These are phyloP conservation scores for Claviceps capensis DNA, from an alignment of 2,329 filamentous ascomycete species.

Conservation along the genomic window DNA sequence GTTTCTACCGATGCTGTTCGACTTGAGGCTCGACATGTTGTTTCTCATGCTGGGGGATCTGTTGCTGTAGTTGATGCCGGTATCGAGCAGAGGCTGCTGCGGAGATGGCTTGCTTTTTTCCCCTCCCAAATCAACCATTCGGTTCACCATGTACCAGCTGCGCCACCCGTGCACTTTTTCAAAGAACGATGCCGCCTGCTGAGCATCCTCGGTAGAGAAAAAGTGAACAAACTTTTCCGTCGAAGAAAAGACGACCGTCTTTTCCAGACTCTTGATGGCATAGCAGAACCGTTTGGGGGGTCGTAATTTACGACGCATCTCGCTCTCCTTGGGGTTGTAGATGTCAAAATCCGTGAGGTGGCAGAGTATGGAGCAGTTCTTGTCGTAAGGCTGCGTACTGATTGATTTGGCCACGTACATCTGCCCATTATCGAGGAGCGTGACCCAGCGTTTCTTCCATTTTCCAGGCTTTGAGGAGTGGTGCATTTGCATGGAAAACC, in stretches of 20 bases:
- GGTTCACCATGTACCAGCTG: conserved; percentile 79
- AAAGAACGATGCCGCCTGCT: conserved; percentile 55
- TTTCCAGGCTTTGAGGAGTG: conserved; percentile 72
- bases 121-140: conserved; percentile 38
- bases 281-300: conserved; percentile 78
- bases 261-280: conserved; percentile 85
- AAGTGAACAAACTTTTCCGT: conserved; percentile 85
- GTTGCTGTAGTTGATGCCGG: neutral
- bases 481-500: conserved; percentile 58
- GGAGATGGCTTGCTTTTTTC: conserved; percentile 14
- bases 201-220: conserved; percentile 66
- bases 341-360: conserved; percentile 89
- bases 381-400: conserved; percentile 43
- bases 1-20: conserved; percentile 1
- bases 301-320: conserved; percentile 57
- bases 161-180: conserved; percentile 66
- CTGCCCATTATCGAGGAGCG: conserved; percentile 61
- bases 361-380: conserved; percentile 59
- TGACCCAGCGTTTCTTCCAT: conserved; percentile 79
- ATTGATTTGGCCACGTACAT: conserved; percentile 56
- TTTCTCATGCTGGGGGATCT: neutral
- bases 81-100: conserved; percentile 5
- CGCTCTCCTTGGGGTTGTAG: conserved; percentile 59
- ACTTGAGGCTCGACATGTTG: neutral
- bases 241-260: conserved; percentile 67